Base-by-base conservation (phyloP, 2,329 filamentous ascomycete genomes). In the Shiraia bambusicola region DNA sequence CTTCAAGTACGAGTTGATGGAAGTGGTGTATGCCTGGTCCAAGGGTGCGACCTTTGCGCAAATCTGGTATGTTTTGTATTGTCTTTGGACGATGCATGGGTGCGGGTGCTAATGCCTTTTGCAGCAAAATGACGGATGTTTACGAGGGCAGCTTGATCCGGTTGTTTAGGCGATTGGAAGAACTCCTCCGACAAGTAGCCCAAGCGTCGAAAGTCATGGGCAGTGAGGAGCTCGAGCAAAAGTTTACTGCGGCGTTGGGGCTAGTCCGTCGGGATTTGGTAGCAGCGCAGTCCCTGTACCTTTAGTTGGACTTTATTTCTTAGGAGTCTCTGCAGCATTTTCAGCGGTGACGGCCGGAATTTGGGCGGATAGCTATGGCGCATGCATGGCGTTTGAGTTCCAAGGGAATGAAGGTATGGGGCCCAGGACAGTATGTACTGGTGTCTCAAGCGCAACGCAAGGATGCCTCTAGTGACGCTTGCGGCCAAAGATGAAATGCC, bases 131-230 rank as follows among this genome's bases (percentile, higher is more conserved):
- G 91, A 97, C 93, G 19, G 92, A 96, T 59, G 88, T 92, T 19
- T 98, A 96, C 70, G 93, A 98, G 74, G 93, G 93, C 46, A 96
- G 89, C 44, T 76, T 98, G 47, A 97, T 98, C 58, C 89, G 93
- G 34, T 83, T 96, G 28, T 98, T 98, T 82, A 87, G 93, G 40
- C 87, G 93, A 14, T 77, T 98, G 24, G 93, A 98, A 71, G 93
- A 98, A 72, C 77, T 96, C 43, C 76, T 98, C 26, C 82, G 93
- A 54, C 93, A 98, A 70, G 95, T 97, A 80, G 92, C 87, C 12
- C 88, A 97, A 72, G 93, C 92, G 16, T 82, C 88, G 53, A 97
- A 96, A 74, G 92, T 96, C 50, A 98, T 98, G 93, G 93, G 93
- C 60, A 96, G 87, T 66, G 89, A 95, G 49, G 93, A 97, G 61